These are phyloP conservation scores for Yamadazyma blattariae DNA, from an alignment of 1,139 yeast species.

Conservation along the genomic window DNA sequence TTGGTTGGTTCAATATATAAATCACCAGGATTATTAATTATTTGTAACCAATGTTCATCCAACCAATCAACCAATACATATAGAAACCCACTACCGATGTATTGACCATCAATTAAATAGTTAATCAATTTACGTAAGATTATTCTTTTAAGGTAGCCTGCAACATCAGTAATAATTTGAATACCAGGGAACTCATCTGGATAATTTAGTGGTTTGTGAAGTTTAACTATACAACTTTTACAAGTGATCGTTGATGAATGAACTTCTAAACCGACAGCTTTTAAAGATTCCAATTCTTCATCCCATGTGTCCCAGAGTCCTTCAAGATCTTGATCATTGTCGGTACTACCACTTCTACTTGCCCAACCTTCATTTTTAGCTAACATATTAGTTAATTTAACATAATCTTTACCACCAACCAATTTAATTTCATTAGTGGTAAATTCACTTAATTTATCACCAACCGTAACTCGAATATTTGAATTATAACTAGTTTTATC, in stretches of 20 bases:
- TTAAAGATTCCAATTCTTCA: constrained; percentile 73
- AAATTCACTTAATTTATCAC: constrained; percentile 58
- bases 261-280: constrained; percentile 41
- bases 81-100: constrained; percentile 69
- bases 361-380: constrained; percentile 12
- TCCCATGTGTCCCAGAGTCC: constrained; percentile 58
- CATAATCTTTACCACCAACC: constrained; percentile 41
- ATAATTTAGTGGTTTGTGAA: constrained; percentile 52
- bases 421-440: constrained; percentile 61
- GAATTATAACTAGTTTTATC: constrained; percentile 46
- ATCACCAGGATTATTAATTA: constrained; percentile 72
- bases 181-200: constrained; percentile 65
- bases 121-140: constrained; percentile 48
- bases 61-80: constrained; percentile 73
- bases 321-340: constrained; percentile 38
- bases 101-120: constrained; percentile 35
- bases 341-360: constrained; percentile 46
- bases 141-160: constrained; percentile 73
- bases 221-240: constrained; percentile 24
- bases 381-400: constrained; percentile 45
- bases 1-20: constrained; percentile 4
- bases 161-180: constrained; percentile 54
- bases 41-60: constrained; percentile 53
- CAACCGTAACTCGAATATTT: constrained; percentile 45
- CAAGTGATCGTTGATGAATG: constrained; percentile 1